phyloP scores from a whole-genome alignment of 306 rosid genomes.

The Ochetophila trinervis region DNA sequence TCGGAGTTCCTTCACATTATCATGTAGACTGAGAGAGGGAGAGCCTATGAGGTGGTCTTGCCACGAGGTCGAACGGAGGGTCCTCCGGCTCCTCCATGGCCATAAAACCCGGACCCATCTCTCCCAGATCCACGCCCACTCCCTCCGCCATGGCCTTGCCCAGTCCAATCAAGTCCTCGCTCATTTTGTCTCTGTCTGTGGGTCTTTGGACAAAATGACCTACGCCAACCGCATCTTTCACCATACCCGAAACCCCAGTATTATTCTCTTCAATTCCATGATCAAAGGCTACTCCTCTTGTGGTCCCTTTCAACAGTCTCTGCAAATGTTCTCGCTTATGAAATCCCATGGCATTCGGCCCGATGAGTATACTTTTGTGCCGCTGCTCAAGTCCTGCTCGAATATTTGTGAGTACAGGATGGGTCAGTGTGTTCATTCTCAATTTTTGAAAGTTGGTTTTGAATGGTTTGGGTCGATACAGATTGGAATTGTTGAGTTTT shows the following conservation, averaged over 20 bases:
- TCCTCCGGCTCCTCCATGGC: conserved; percentile 68
- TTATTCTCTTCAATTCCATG: conserved; percentile 68
- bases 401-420: conserved; percentile 34
- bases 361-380: conserved; percentile 57
- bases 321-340: conserved; percentile 50
- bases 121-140: conserved; percentile 61
- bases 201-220: conserved; percentile 32
- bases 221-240: conserved; percentile 58
- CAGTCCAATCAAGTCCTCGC: conserved; percentile 71
- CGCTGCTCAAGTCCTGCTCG: conserved; percentile 60
- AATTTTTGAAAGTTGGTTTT: conserved; percentile 45
- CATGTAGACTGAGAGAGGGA: neutral
- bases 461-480: conserved; percentile 34
- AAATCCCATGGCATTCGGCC: conserved; percentile 39
- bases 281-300: conserved; percentile 64
- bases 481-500: conserved; percentile 56
- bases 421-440: conserved; percentile 49
- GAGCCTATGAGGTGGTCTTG: conserved; percentile 42
- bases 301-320: conserved; percentile 49
- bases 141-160: conserved; percentile 74
- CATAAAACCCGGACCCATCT: conserved; percentile 48
- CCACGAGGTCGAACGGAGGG: conserved; percentile 46
- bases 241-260: conserved; percentile 49
- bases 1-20: neutral
- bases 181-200: conserved; percentile 70